Evolutionary conservation across 768 basidiomycete species (phyloP), one percentile per base, ranked within the genome.

Genomic region (Leccinum sublutescens): DNA sequence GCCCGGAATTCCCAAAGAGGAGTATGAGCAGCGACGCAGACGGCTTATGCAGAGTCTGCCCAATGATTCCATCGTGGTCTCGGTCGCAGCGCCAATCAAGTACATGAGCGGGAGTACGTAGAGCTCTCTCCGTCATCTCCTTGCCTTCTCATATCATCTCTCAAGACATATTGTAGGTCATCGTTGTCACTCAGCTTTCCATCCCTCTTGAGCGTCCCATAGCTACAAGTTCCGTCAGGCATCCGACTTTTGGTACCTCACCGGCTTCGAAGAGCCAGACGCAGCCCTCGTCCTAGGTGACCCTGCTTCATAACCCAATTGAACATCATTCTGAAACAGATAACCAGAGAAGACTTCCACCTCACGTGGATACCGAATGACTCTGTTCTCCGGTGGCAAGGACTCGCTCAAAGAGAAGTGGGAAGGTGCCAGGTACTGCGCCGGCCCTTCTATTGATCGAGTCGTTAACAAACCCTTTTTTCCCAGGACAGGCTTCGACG

Each of bases 201-300:
- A 57, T 27, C 62, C 23, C 55, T 47, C 59, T 62, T 66, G 50
- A 56, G 52, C 38, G 38, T 50, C 15, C 8, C 52, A 34, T 69
- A 98, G 95, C 73, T 97, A 98, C 80, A 95, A 95, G 71, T 97
- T 92, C 70, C 85, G 96, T 23, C 96, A 96, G 74, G 85, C 85
- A 0, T 93, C 91, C 38, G 88, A 96, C 74, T 92, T 95, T 71
- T 93, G 89, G 89, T 98, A 99, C 72, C 79, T 99, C 14, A 97
- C 97, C 0, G 97, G 97, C 11, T 97, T 97, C 67, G 85, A 93
- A 58, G 96, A 98, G 70, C 92, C 95, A 1, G 89, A 96, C 57
- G 84, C 96, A 17, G 95, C 92, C 1, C 77, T 98, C 47, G 80
- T 98, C 40, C 79, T 99, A 50, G 86, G 93, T 91, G 52, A 66